Evolutionary conservation across 2,329 filamentous ascomycete genomes (phyloP).

Genomic region (Zymoseptoria tritici): DNA sequence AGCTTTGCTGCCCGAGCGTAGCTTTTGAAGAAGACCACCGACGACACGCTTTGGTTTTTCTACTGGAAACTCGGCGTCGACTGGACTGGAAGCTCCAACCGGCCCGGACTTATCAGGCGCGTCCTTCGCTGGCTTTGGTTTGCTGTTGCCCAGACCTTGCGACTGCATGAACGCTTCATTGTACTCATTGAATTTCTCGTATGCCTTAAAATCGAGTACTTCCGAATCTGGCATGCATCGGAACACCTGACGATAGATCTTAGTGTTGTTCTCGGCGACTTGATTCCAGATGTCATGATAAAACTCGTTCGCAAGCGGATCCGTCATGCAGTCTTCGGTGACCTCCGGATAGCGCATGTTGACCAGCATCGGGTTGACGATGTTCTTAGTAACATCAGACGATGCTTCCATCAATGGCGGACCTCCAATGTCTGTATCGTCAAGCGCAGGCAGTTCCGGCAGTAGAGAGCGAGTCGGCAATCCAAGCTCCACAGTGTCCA

Average conservation of each 20-base stretch:
- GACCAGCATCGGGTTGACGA: constrained; percentile 45
- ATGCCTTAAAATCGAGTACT: constrained; percentile 87
- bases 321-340: constrained; percentile 87
- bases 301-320: constrained; percentile 76
- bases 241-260: constrained; percentile 87
- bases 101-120: constrained; percentile 44
- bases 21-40: constrained; percentile 27
- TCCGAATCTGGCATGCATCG: constrained; percentile 95
- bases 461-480: constrained; percentile 63
- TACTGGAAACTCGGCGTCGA: constrained; percentile 4
- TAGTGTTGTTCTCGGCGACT: constrained; percentile 89
- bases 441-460: constrained; percentile 59
- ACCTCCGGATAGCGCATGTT: constrained; percentile 69
- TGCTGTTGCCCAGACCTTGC: constrained; percentile 49
- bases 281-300: constrained; percentile 82
- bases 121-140: constrained; percentile 43
- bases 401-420: constrained; percentile 54
- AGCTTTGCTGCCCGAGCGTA: constrained; percentile 26
- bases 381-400: constrained; percentile 32
- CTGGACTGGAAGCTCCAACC: constrained; percentile 33
- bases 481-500: constrained; percentile 60
- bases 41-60: constrained; percentile 17
- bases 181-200: constrained; percentile 76
- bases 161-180: constrained; percentile 65
- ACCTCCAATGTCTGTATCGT: constrained; percentile 78